Evolutionary conservation across 1,284 basidiomycete species (phyloP), one percentile per base, ranked within the genome.

Genomic region (Xerocomus nothofagi): DNA sequence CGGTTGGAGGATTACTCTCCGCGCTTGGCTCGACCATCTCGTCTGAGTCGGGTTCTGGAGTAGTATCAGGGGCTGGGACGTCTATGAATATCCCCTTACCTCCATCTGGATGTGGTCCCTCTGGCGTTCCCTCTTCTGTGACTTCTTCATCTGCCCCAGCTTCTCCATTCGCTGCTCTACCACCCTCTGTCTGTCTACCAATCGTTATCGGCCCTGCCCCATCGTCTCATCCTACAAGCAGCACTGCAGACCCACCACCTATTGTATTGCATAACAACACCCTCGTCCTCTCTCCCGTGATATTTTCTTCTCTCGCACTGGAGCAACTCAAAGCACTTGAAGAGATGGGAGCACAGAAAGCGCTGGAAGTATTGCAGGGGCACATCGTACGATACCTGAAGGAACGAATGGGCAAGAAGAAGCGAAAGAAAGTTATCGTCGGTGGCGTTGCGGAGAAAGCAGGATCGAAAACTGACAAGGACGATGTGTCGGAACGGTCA

Each of bases 321-420:
- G 84, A 86, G 50, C 86, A 89, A 66, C 70, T 96, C 41, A 78
- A 77, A 48, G 84, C 89, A 47, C 74, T 95, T 37, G 89, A 93
- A 67, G 79, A 80, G 34, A 79, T 93, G 61, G 91, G 92, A 4
- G 88, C 91, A 1, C 83, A 88, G 65, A 86, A 88, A 60, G 91
- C 93, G 9, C 71, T 96, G 48, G 82, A 85, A 59, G 85, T 91
- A 20, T 72, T 96, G 42, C 92, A 93, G 58, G 82, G 81, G 1
- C 89, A 93, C 62, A 89, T 95, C 63, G 89, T 93, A 31, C 80
- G 85, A 42, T 90, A 86, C 54, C 73, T 94, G 62, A 94, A 94
- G 71, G 90, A 93, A 69, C 80, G 84, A 56, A 80, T 82, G 51
- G 63, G 63, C 17, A 66, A 64, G 51, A 67, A 68, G 46, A 68